Evolutionary conservation across 345 rosid genomes (phyloP).

Genomic region (Passiflora organensis): DNA sequence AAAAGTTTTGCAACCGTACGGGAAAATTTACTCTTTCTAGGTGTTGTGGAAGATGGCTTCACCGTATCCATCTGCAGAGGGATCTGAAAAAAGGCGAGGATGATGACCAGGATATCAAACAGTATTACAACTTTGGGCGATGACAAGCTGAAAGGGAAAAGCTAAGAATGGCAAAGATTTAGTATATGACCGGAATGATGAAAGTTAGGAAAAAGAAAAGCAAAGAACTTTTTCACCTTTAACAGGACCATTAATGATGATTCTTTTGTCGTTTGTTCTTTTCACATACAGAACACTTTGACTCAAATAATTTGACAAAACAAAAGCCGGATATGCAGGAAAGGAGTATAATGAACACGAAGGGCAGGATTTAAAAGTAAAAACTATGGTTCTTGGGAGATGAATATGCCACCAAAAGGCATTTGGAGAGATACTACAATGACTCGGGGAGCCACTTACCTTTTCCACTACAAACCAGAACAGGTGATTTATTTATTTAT

Average conservation of each 20-base stretch:
- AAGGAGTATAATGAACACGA: too few relatives aligned
- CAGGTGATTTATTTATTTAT: too few relatives aligned
- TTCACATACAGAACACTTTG: too few relatives aligned
- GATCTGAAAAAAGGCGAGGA: not conserved
- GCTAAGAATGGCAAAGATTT: conserved; percentile 3
- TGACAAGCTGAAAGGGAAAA: not conserved
- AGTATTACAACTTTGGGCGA: not conserved
- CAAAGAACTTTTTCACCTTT: conserved; percentile 38
- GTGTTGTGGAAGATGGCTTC: conserved; percentile 45
- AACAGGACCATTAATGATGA: conserved; percentile 37
- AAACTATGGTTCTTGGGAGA: too few relatives aligned
- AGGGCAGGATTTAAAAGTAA: too few relatives aligned
- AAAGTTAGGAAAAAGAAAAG: conserved; percentile 24
- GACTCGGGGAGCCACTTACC: too few relatives aligned
- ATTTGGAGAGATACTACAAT: too few relatives aligned
- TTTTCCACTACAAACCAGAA: too few relatives aligned
- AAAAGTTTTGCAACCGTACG: conserved; percentile 67
- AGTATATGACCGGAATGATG: conserved; percentile 16
- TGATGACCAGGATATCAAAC: conserved; percentile 2
- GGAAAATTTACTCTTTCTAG: conserved; percentile 57
- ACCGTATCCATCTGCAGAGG: conserved; percentile 64
- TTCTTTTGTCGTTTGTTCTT: conserved; percentile 23
- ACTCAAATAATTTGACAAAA: too few relatives aligned
- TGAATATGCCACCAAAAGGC: too few relatives aligned
- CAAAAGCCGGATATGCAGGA: too few relatives aligned